These are phyloP conservation scores for Fremontodendron californicum DNA, from an alignment of 345 rosid species.

Conservation along the genomic window DNA sequence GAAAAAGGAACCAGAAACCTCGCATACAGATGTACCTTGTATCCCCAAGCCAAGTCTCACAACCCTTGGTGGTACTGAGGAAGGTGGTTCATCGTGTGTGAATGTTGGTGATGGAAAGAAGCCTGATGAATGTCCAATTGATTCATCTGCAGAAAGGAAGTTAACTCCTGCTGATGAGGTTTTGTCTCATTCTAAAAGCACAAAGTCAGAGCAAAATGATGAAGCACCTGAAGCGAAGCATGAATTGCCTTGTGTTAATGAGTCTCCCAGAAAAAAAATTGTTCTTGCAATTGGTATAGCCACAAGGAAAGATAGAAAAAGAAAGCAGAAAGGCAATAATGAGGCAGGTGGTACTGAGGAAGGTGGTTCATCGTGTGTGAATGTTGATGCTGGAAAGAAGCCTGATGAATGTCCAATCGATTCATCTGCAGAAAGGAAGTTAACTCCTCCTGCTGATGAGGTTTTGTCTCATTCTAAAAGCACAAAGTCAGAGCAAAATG, in stretches of 20 bases:
- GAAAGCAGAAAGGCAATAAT: constrained; percentile 46
- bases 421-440: constrained; percentile 32
- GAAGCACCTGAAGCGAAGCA: constrained; percentile 41
- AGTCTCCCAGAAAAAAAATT: constrained; percentile 42
- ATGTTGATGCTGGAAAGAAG: too few relatives aligned
- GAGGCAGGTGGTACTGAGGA: too few relatives aligned
- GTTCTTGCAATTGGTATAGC: constrained; percentile 46
- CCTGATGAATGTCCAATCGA: constrained; percentile 32
- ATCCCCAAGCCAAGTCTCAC: constrained; percentile 35
- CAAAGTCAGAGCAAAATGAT: constrained; percentile 31
- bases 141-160: constrained; percentile 33
- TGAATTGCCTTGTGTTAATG: constrained; percentile 27
- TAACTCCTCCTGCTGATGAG: constrained; percentile 32
- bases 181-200: too few relatives aligned
- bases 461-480: constrained; percentile 36
- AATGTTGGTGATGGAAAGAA: constrained; percentile 39
- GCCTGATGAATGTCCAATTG: constrained; percentile 34
- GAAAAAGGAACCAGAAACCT: constrained; percentile 49
- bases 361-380: too few relatives aligned
- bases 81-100: constrained; percentile 34
- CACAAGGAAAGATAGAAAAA: constrained; percentile 50
- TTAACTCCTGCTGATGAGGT: constrained; percentile 20
- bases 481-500: constrained; percentile 30
- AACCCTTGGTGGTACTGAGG: constrained; percentile 32
- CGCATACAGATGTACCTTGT: constrained; percentile 42